Base-by-base conservation (phyloP, 805 yeast genomes). In the Nakazawaea pomicola region DNA sequence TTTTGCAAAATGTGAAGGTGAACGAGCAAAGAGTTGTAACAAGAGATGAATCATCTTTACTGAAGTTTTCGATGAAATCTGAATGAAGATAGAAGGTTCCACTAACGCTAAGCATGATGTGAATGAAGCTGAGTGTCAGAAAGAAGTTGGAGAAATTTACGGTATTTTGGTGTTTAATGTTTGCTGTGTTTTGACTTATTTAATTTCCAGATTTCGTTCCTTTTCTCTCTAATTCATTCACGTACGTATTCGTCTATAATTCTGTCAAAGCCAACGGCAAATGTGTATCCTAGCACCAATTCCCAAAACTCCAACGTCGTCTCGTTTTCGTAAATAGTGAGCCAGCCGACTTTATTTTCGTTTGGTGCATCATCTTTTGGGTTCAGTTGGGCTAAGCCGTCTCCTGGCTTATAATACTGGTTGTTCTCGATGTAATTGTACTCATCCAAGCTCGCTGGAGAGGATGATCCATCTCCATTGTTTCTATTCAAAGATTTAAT, bases 361-460 rank as follows among this genome's bases (percentile, higher is more conserved):
- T 73, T 76, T 0, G 85, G 84, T 4, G 72, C 63, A 54, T 80
- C 86, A 54, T 80, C 86, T 11, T 62, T 62, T 0, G 83, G 79
- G 40, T 66, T 65, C 46, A 63, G 61, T 37, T 58, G 62, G 25
- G 63, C 57, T 4, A 78, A 59, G 2, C 85, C 85, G 56, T 79
- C 85, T n/a, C 77, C 76, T 1, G 78, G 68, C 12, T 54, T 54
- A 43, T 58, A 68, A 50, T 63, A 72, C 17, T 32, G 54, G 10
- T 51, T 55, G 27, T 58, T 24, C 15, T 44, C 37, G 6, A 28
- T 41, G 15, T 41, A 34, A 19, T 33, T 34, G 19, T 15, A 29
- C 34, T 36, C 34, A 8, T 29, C 41, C 6, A 29, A 19, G 21
- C 16, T 29, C 19, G 7, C 12, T 38, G 37, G 10, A 29, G 41